Evolutionary conservation across 345 rosid genomes (phyloP), one percentile per base, ranked within the genome.

Genomic region (Pistacia vera): DNA sequence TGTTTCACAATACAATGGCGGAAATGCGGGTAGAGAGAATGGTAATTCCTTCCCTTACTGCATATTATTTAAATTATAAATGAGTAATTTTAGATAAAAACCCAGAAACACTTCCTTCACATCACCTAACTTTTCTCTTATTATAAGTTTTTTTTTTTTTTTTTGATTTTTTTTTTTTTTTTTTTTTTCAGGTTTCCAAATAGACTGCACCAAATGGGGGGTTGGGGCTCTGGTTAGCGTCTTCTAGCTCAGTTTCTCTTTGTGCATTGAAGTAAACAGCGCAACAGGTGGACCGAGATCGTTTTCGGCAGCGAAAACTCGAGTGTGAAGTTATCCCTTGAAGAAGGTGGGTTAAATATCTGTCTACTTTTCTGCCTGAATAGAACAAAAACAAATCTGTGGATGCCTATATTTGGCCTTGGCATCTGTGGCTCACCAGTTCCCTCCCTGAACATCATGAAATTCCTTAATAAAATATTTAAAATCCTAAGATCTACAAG

Each of bases 251-350:
- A 20, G 93, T 88, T 75, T 90, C 93, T 62, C 91, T 81, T 67
- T 87, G 92, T 3, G 93, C 88, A 74, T 91, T 88, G 81, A 91
- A 91, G 83, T 88, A 91, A 75, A 90, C 90, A 68, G 91, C 91
- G 92, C 93, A 12, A 88, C 97, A 51, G 97, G 97, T 44, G 85
- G 91, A n/a, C 83, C 91, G 1, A 91, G 88, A 55, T 83, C 92
- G 65, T 86, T 76, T 18, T 83, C 88, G 3, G 77, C 78, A 8
- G 92, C 89, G 41, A 90, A 90, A 52, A 72, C 72, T 66, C 90
- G 85, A 38, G 93, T 85, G 77, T 81, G 89, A 91, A 91, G 44
- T 84, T 70, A 69, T 88, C 87, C 68, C 91, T 82, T 13, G 90
- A 85, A 77, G 86, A 66, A 62, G 82, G 86, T 8, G 80, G 82